Evolutionary conservation across 2,329 filamentous ascomycete genomes (phyloP), one percentile per base, ranked within the genome.

Genomic region (Furcasterigmium furcatum): DNA sequence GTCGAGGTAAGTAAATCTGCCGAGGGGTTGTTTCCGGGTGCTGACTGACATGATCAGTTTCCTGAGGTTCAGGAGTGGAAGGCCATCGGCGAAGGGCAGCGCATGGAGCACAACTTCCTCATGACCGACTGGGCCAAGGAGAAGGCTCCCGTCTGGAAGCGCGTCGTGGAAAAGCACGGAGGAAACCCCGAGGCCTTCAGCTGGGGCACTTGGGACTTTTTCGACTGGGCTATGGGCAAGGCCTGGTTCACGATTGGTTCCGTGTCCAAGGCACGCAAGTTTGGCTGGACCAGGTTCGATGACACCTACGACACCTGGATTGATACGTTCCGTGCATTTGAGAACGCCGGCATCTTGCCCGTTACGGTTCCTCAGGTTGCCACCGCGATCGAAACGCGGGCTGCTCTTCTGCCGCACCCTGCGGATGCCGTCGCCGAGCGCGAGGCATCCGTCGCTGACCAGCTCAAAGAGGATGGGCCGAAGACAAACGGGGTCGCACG

Each of bases 161-260:
- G 29, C 9, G 44, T 51, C 20, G 46, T 49, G 16, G 42, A 45
- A 4, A 51, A 51, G 44, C 36, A 51, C 14, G 49, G 47, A 8
- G 49, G 49, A 7, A 49, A 49, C 21, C 18, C 34, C n/a, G 29
- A 47, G 18, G 49, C 47, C 10, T 51, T 51, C 20, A 25, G 44
- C 35, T 51, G 47, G 46, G 49, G 47, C n/a, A 51, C 47, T n/a
- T 51, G 49, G 49, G 46, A 47, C 13, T 45, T 51, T 32, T 34
- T 51, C 9, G 44, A 51, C 30, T 51, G 49, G 49, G 25, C 36
- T 5, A 38, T 47, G 12, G 49, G 49, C 13, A 48, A 49, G 22
- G 42, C 41, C 20, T 51, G 49, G 47, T 20, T 38, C 14, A 46
- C 49, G 7, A 46, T 49, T 13, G 21, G 36, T 13, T 47, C 47